Base-by-base conservation (phyloP, 345 rosid genomes). In the Viola odorata region DNA sequence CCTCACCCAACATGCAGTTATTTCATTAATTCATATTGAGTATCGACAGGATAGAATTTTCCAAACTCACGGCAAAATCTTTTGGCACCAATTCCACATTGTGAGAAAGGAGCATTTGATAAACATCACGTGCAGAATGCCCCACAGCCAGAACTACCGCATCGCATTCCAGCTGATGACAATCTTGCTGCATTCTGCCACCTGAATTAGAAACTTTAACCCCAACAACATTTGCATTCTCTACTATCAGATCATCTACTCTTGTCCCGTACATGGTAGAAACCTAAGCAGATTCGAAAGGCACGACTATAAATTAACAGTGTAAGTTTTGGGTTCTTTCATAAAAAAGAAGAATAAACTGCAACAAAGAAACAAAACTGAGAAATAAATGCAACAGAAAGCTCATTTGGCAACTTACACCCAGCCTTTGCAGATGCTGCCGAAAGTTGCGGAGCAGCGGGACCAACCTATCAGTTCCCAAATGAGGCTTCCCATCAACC, bases 71-170 rank as follows among this genome's bases (percentile, higher is more conserved):
- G 16, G 97, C 81, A 76, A 92, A 89, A 77, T 89, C 96, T 81
- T 92, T 89, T 45, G 91, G 95, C 44, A 74, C 75, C 80, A 92
- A 61, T 58, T 84, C 84, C 37, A 85, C 65, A 69, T 87, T 80
- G 72, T 83, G 98, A 67, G 91, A 82, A 78, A 83, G 88, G 81
- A 92, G 96, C 90, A 84, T 89, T 60, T 86, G 85, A 77, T 92
- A 92, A 48, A 80, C 65, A 66, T 89, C 98, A 66, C 96, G 96
- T 60, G 97, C 98, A 75, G 98, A 92, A 79, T 92, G 98, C 64
- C 97, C 98, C 60, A 87, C 95, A 44, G 97, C 98, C 60, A 92
- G 84, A 69, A 92, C 71, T 54, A 87, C 90, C 7, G 96, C 88
- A 74, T 89, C 98, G 73, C 58, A 84, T 12, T 60, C 80, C 73